A percentile compares a stretch with the other conserved stretches of the same genome.
These are phyloP conservation scores for Talaromyces sp. DNA, from an alignment of 2,329 filamentous ascomycete species.

Conservation along the genomic window DNA sequence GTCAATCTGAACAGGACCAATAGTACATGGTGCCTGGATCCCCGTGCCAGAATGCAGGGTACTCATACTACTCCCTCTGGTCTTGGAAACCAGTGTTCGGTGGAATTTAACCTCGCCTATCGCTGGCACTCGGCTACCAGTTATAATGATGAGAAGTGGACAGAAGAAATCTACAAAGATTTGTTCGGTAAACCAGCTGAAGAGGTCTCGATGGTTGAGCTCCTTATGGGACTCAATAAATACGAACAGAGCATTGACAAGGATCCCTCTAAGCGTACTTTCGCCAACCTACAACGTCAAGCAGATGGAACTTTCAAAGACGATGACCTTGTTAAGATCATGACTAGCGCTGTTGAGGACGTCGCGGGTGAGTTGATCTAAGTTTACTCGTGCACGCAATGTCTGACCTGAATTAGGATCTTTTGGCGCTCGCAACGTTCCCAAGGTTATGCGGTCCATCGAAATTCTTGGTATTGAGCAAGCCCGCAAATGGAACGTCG, in stretches of 20 bases:
- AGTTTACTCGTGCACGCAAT: too few species aligned
- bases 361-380: conserved; percentile 36
- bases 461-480: conserved; percentile 79
- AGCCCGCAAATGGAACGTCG: conserved; percentile 62
- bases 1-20: conserved; percentile 69
- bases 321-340: conserved; percentile 69
- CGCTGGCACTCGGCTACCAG: conserved; percentile 81
- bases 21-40: conserved; percentile 78
- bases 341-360: conserved; percentile 69
- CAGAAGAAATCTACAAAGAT: conserved; percentile 63
- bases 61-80: conserved; percentile 63
- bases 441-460: conserved; percentile 67
- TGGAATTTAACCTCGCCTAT: conserved; percentile 86
- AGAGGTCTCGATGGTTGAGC: conserved; percentile 57
- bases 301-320: conserved; percentile 69
- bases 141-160: conserved; percentile 75
- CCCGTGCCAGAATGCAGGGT: conserved; percentile 65
- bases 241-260: conserved; percentile 60
- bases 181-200: conserved; percentile 60
- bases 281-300: conserved; percentile 63
- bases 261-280: conserved; percentile 67
- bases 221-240: conserved; percentile 61
- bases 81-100: conserved; percentile 77
- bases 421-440: conserved; percentile 70
- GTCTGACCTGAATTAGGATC: conserved; percentile 41